Percentiles rank a stretch among this genome's conserved stretches.
Conservation (phyloP, 1,139 yeast species). For the Blastobotrys aristatus region DNA sequence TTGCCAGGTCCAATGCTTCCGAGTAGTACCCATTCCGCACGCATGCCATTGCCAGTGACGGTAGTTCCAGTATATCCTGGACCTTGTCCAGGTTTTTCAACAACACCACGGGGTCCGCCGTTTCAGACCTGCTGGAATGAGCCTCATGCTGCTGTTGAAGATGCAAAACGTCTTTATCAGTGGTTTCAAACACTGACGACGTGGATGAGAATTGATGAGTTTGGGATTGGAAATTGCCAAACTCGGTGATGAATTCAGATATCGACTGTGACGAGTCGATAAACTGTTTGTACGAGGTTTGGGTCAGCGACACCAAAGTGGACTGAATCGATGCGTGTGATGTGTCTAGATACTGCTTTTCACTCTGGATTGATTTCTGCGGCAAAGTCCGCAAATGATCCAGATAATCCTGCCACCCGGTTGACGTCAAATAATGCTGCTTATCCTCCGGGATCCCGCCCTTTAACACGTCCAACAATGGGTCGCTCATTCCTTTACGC, state of each 20-base stretch:
- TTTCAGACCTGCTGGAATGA: slow-evolving; percentile 3
- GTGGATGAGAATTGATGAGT: neutral
- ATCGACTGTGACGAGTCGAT: slow-evolving; percentile 20
- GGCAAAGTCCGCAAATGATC: slow-evolving; percentile 24
- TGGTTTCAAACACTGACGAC: neutral
- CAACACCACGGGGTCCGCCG: slow-evolving; percentile 37
- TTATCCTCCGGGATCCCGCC: slow-evolving; percentile 21
- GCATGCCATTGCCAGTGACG: slow-evolving; percentile 77
- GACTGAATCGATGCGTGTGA: slow-evolving; percentile 20
- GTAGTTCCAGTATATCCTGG: slow-evolving; percentile 75
- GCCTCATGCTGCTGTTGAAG: neutral
- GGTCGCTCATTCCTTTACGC: slow-evolving; percentile 21
- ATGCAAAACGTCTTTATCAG: slow-evolving; percentile 2
- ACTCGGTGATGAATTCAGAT: slow-evolving; percentile 17
- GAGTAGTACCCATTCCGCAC: slow-evolving; percentile 83
- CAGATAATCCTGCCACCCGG: slow-evolving; percentile 17
- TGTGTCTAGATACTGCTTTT: slow-evolving; percentile 21
- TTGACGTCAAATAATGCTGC: slow-evolving; percentile 2
- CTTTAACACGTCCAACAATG: slow-evolving; percentile 25
- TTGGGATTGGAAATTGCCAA: slow-evolving; percentile 17
- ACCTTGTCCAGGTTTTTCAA: slow-evolving; percentile 64
- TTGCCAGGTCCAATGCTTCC: slow-evolving; percentile 77
- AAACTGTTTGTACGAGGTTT: slow-evolving; percentile 25
- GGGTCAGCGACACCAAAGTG: slow-evolving; percentile 24
- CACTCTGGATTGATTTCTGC: slow-evolving; percentile 20